A percentile compares a stretch with the other conserved stretches of the same genome.
Conservation (phyloP, 2,329 filamentous ascomycete genomes). For the Cladosporium sphaerospermum region DNA sequence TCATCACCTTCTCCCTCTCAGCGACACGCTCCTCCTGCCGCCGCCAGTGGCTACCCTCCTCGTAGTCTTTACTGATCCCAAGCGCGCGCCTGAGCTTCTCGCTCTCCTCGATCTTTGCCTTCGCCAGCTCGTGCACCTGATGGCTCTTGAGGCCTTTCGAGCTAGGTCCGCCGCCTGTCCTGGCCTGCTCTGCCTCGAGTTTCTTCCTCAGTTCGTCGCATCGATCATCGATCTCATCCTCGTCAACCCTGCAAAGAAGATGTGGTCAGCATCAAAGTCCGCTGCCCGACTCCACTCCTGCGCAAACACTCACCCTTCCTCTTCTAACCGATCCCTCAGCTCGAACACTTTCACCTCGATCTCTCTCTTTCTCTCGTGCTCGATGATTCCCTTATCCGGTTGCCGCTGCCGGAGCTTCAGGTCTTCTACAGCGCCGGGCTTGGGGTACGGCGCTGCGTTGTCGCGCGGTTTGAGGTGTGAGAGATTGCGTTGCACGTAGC, state of each 20-base stretch:
- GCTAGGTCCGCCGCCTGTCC: constrained; percentile 37
- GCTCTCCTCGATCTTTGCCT: constrained; percentile 93
- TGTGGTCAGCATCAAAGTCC: background rate
- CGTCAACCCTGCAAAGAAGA: constrained; percentile 54
- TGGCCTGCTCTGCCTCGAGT: constrained; percentile 52
- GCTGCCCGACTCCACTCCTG: background rate
- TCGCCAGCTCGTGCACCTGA: constrained; percentile 92
- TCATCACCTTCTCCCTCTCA: constrained; percentile 7
- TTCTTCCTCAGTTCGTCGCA: constrained; percentile 62
- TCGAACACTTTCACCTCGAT: constrained; percentile 93
- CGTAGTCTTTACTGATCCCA: constrained; percentile 78
- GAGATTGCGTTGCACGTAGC: constrained; percentile 94
- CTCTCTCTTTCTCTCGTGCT: constrained; percentile 85
- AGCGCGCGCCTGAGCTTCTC: constrained; percentile 80
- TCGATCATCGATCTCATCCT: constrained; percentile 81
- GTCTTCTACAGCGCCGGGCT: constrained; percentile 52
- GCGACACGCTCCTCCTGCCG: constrained; percentile 64
- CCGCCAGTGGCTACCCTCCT: constrained; percentile 81
- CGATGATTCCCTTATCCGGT: constrained; percentile 85
- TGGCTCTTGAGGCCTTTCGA: constrained; percentile 70
- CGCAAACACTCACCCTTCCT: constrained; percentile 57
- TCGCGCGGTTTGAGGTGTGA: constrained; percentile 84
- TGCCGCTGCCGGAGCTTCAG: constrained; percentile 72
- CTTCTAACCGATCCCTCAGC: constrained; percentile 82
- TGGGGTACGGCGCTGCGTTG: constrained; percentile 68